Percentiles rank a stretch among this genome's conserved stretches.
Conservation (phyloP, 2,329 filamentous ascomycete species). For the Epichloe uncinata region DNA sequence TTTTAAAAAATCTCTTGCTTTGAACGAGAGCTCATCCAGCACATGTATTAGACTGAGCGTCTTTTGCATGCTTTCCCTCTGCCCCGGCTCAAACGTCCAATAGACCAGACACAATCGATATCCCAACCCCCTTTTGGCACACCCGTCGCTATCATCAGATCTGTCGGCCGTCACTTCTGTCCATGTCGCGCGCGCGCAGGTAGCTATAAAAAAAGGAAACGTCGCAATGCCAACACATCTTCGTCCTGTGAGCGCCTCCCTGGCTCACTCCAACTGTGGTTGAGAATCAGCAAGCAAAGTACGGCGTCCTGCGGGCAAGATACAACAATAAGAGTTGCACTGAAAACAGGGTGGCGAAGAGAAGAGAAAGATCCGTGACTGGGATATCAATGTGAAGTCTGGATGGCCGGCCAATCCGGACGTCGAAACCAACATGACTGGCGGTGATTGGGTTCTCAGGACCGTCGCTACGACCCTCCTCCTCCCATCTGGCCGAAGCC, state of each 20-base stretch:
- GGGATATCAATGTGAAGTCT: not conserved
- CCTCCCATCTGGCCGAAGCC: not conserved
- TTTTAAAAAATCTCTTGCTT: not conserved
- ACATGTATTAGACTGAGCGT: not conserved
- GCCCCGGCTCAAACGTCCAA: not conserved
- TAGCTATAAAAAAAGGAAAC: slow-evolving; percentile 4
- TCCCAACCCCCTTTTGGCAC: slow-evolving; percentile 6
- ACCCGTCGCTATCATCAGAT: slow-evolving; percentile 8
- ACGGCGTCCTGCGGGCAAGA: not conserved
- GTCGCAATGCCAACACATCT: slow-evolving; percentile 2
- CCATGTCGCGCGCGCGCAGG: slow-evolving; percentile 4
- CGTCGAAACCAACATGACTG: not conserved
- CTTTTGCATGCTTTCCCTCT: not conserved
- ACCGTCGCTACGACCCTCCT: not conserved
- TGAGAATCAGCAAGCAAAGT: not conserved
- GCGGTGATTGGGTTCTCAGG: not conserved
- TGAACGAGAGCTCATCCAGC: not conserved
- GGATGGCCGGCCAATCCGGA: slow-evolving; percentile 4
- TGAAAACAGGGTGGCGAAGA: not conserved
- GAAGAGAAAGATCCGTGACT: not conserved
- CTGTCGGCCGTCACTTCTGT: slow-evolving; percentile 7
- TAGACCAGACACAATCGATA: not conserved
- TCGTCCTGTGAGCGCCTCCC: not conserved
- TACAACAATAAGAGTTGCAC: not conserved
- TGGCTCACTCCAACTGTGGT: not conserved